Conservation (phyloP, 192 early-diverging fungal species). For the Coemansia asiatica region DNA sequence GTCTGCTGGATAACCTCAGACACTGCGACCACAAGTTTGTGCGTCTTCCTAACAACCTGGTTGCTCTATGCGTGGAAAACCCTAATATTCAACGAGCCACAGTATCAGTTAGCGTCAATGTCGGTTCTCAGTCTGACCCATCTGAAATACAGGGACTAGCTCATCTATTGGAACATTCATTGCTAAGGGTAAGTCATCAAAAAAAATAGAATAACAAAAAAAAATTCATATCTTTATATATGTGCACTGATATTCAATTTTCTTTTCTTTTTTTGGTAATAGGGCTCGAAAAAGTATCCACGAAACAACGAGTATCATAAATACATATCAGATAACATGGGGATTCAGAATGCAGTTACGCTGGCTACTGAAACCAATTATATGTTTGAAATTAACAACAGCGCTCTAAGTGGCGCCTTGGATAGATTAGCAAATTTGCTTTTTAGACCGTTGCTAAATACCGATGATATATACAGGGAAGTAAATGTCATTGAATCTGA, state of each 20-base stretch:
- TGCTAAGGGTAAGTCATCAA: conserved; percentile 61
- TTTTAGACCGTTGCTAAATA: conserved; percentile 78
- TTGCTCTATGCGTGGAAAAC: conserved; percentile 60
- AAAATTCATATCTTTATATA: neutral
- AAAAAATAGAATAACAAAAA: neutral
- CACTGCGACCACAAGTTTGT: conserved; percentile 58
- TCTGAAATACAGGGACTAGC: conserved; percentile 64
- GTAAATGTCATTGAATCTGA: conserved; percentile 90
- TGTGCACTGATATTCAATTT: neutral
- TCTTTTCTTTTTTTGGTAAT: neutral
- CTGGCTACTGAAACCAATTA: conserved; percentile 24
- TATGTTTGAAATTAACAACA: conserved; percentile 27
- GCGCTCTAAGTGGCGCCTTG: conserved; percentile 57
- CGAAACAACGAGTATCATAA: conserved; percentile 61
- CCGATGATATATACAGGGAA: conserved; percentile 80
- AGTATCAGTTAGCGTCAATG: conserved; percentile 59
- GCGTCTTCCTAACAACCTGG: conserved; percentile 58
- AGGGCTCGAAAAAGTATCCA: conserved; percentile 68
- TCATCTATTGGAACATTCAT: conserved; percentile 69
- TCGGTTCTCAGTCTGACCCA: conserved; percentile 64
- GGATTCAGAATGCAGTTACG: conserved; percentile 34
- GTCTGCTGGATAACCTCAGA: conserved; percentile 17
- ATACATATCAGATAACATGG: conserved; percentile 28
- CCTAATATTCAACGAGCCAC: conserved; percentile 56
- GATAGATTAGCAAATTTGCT: conserved; percentile 87